Conservation (phyloP, 768 basidiomycete species). For the Pisolithus tinctorius region DNA sequence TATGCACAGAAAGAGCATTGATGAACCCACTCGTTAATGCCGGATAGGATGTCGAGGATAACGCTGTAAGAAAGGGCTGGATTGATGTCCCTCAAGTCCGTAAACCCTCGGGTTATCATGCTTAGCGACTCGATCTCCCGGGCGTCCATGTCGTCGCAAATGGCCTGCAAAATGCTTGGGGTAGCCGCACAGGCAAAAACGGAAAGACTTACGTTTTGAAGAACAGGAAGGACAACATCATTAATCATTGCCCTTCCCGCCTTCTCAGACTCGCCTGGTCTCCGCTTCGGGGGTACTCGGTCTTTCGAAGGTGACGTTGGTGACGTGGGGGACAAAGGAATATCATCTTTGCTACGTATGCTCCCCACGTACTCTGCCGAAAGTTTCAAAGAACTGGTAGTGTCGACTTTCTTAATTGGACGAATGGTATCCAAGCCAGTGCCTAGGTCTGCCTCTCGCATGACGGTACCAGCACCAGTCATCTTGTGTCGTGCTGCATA, state of each 20-base stretch:
- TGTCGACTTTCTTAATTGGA: slow-evolving; percentile 89
- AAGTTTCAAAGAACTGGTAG: slow-evolving; percentile 63
- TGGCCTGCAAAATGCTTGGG: slow-evolving; percentile 40
- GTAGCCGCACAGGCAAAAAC: neutral
- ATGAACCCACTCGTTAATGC: slow-evolving; percentile 78
- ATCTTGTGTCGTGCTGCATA: slow-evolving; percentile 68
- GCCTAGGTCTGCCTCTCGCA: slow-evolving; percentile 80
- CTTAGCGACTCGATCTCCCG: slow-evolving; percentile 83
- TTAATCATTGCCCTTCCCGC: slow-evolving; percentile 69
- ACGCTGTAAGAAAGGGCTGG: slow-evolving; percentile 82
- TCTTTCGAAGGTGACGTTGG: slow-evolving; percentile 43
- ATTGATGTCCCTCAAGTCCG: slow-evolving; percentile 77
- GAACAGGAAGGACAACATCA: slow-evolving; percentile 75
- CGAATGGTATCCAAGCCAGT: slow-evolving; percentile 86
- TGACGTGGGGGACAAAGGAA: slow-evolving; percentile 32
- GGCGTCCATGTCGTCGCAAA: slow-evolving; percentile 81
- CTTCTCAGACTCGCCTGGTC: slow-evolving; percentile 50
- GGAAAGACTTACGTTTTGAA: slow-evolving; percentile 53
- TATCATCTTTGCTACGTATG: slow-evolving; percentile 48
- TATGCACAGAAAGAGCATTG: neutral
- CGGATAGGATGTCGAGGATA: slow-evolving; percentile 82
- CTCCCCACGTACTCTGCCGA: slow-evolving; percentile 81
- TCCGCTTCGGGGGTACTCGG: slow-evolving; percentile 38
- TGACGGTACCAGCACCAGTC: slow-evolving; percentile 60
- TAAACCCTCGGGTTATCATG: slow-evolving; percentile 85